These are phyloP conservation scores for Zygoascus tannicola DNA, from an alignment of 805 yeast genomes.

Conservation along the genomic window DNA sequence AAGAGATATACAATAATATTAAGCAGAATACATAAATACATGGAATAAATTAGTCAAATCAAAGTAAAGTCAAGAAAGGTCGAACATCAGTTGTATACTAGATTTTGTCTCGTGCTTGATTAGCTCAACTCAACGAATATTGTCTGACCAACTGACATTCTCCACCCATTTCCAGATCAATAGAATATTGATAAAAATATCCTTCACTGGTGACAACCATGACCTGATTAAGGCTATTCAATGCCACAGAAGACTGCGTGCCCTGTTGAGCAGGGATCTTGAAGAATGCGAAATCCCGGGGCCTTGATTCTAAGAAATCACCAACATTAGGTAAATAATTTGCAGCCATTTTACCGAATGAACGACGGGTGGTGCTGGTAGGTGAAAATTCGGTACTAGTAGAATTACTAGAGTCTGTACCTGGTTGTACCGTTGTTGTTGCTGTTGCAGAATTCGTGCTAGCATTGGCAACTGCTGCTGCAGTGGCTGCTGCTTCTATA, in stretches of 20 bases:
- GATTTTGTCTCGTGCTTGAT: too few relatives aligned
- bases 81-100: too few relatives aligned
- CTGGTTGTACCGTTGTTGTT: background rate
- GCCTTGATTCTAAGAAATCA: constrained; percentile 71
- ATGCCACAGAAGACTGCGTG: constrained; percentile 27
- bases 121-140: constrained; percentile 27
- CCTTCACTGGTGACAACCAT: constrained; percentile 79
- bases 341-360: constrained; percentile 43
- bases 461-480: background rate
- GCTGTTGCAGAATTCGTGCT: background rate
- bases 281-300: constrained; percentile 83
- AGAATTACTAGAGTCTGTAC: too few relatives aligned
- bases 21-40: too few relatives aligned
- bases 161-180: constrained; percentile 86
- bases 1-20: too few relatives aligned
- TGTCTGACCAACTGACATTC: constrained; percentile 77
- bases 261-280: constrained; percentile 45
- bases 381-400: background rate
- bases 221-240: constrained; percentile 33
- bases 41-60: too few relatives aligned
- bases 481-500: background rate
- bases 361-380: background rate
- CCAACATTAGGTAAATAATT: constrained; percentile 64
- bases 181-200: constrained; percentile 64
- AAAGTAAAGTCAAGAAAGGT: too few relatives aligned